Percentiles rank a stretch among this genome's conserved stretches.
These are phyloP conservation scores for Penstemon barbatus DNA, from an alignment of 257 asterid genomes.

Conservation along the genomic window DNA sequence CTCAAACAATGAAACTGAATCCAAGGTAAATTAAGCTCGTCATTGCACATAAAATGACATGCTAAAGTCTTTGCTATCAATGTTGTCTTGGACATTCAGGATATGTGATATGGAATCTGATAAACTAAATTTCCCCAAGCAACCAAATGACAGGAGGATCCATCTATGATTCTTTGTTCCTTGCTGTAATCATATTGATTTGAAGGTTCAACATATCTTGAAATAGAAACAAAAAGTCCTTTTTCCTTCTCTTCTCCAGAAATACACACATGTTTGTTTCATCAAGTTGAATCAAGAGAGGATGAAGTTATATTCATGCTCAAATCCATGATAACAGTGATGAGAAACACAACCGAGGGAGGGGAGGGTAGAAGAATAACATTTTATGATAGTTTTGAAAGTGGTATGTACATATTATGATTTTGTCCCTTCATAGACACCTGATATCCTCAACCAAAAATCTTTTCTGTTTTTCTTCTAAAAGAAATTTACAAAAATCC, in stretches of 20 bases:
- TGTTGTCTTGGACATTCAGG: conserved; percentile 4
- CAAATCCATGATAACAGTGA: neutral
- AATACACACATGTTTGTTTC: neutral
- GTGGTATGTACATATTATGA: neutral
- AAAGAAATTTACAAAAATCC: conserved; percentile 5
- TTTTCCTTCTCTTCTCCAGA: neutral
- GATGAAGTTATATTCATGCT: neutral
- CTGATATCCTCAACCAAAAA: neutral
- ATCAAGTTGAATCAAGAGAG: neutral
- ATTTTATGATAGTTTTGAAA: neutral
- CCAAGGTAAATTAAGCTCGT: conserved; percentile 51
- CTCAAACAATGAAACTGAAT: conserved; percentile 50
- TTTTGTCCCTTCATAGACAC: neutral
- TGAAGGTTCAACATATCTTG: neutral
- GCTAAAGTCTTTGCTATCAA: conserved; percentile 7
- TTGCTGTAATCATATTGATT: neutral
- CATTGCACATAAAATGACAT: conserved; percentile 15
- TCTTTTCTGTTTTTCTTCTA: neutral
- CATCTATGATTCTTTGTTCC: neutral
- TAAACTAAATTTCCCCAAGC: neutral
- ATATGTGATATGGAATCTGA: conserved; percentile 12
- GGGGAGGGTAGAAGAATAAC: neutral
- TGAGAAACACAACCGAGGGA: neutral
- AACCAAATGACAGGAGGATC: neutral
- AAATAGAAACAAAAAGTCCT: neutral